Evolutionary conservation across 768 basidiomycete species (phyloP).

Genomic region (Hygrocybe punicea): DNA sequence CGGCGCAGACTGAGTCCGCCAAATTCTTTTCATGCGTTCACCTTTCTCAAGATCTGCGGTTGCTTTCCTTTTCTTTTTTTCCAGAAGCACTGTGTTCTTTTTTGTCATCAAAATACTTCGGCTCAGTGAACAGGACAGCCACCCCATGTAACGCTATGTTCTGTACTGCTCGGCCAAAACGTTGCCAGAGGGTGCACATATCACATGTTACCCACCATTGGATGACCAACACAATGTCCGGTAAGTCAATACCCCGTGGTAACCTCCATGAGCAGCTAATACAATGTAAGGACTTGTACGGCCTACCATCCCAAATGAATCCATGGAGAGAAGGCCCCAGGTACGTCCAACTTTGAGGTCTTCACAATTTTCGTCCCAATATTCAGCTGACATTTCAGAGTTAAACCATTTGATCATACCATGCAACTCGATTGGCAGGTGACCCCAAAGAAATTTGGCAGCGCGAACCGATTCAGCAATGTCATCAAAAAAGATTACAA

Average conservation of each 20-base stretch:
- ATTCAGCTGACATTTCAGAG: conserved; percentile 16
- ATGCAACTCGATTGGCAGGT: conserved; percentile 10
- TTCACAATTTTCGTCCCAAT: conserved; percentile 4
- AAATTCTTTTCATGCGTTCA: neutral
- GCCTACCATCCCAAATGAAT: conserved; percentile 15
- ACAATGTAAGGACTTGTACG: neutral
- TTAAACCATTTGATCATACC: conserved; percentile 24
- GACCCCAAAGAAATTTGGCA: conserved; percentile 5
- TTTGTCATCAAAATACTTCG: neutral
- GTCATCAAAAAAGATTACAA: conserved; percentile 23
- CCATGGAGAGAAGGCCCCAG: conserved; percentile 8
- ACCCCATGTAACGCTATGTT: neutral
- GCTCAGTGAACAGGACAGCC: neutral
- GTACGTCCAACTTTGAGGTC: neutral
- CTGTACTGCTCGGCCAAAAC: neutral
- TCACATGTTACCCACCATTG: neutral
- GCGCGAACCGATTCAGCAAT: no score
- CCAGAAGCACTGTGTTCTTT: neutral
- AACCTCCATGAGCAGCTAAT: no score
- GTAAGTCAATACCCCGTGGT: conserved; percentile 1
- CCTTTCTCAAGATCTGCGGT: neutral
- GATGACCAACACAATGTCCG: conserved; percentile 1
- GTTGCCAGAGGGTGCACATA: neutral
- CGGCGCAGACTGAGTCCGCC: no score
- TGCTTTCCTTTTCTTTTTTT: neutral